phyloP scores from a whole-genome alignment of 2,329 filamentous ascomycete species.

The Ascosphaera acerosa region DNA sequence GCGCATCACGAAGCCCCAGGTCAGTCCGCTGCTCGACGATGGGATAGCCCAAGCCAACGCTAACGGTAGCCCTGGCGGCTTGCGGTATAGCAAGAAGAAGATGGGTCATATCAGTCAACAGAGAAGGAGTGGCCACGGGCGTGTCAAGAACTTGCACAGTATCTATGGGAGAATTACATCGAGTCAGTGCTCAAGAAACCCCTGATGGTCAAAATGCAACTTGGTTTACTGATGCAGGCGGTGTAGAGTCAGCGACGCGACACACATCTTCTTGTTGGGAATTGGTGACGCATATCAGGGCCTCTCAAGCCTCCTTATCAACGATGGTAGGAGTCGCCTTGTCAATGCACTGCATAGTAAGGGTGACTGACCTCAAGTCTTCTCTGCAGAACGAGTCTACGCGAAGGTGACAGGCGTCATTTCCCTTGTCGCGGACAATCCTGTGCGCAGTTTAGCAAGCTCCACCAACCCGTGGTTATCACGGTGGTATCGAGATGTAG shows the following conservation, averaged over 20 bases:
- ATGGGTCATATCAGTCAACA: no score
- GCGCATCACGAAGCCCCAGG: slow-evolving; percentile 39
- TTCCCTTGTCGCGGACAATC: slow-evolving; percentile 53
- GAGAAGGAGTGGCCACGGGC: no score
- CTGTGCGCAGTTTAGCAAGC: slow-evolving; percentile 55
- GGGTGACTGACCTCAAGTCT: slow-evolving; percentile 3
- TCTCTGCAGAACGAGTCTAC: slow-evolving; percentile 30
- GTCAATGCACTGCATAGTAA: slow-evolving; percentile 1
- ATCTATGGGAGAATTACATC: slow-evolving; percentile 94
- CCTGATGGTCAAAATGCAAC: slow-evolving; percentile 1
- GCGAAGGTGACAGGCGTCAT: slow-evolving; percentile 44
- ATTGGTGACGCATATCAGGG: slow-evolving; percentile 74
- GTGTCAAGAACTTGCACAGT: slow-evolving; percentile 51
- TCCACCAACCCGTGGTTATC: slow-evolving; percentile 41
- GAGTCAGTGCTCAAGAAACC: slow-evolving; percentile 25
- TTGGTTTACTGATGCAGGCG: slow-evolving; percentile 3
- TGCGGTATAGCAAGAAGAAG: no score
- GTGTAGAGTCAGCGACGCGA: slow-evolving; percentile 32
- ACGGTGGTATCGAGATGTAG: slow-evolving; percentile 52
- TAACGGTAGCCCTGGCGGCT: not conserved
- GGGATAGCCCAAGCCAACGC: no score
- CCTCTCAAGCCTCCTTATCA: slow-evolving; percentile 54
- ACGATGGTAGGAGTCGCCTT: slow-evolving; percentile 32
- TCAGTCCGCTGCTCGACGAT: slow-evolving; percentile 12
- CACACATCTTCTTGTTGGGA: slow-evolving; percentile 63